These are phyloP conservation scores for Mortierella sp. DNA, from an alignment of 371 early-diverging fungal genomes.

Conservation along the genomic window DNA sequence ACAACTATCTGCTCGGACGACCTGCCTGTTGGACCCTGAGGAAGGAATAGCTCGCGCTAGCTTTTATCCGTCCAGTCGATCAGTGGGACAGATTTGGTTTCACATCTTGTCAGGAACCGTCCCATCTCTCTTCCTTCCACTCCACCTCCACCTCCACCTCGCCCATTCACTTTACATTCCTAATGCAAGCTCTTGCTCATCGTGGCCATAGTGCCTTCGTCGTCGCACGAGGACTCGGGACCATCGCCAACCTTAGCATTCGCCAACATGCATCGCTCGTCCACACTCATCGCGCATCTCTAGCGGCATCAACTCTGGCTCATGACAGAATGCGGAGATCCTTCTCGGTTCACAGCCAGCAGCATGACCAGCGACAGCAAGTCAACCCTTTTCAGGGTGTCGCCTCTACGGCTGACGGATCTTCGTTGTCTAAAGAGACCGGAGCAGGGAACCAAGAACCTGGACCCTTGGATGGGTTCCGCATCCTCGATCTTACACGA, in stretches of 20 bases:
- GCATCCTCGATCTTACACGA: constrained; percentile 86
- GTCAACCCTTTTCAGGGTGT: neutral
- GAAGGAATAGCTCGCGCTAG: no score
- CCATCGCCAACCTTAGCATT: neutral
- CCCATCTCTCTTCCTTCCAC: no score
- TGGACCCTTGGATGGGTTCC: constrained; percentile 78
- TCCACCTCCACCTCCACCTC: no score
- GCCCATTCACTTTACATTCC: no score
- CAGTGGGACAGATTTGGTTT: no score
- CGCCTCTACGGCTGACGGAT: neutral
- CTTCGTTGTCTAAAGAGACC: neutral
- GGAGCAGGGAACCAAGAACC: neutral
- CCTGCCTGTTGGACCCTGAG: no score
- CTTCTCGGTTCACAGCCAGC: constrained; percentile 8
- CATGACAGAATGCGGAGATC: neutral
- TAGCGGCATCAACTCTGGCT: neutral
- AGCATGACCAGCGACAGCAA: neutral
- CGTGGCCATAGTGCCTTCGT: no score
- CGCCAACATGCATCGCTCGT: constrained; percentile 2
- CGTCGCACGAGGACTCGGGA: no score
- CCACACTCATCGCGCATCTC: constrained; percentile 6
- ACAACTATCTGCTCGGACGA: no score
- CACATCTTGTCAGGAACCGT: no score
- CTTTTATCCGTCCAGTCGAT: no score
- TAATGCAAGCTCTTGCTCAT: no score